A percentile compares a stretch with the other conserved stretches of the same genome.
Evolutionary conservation across 352 stramenopile genomes (phyloP).

Genomic region (Pythium chondricola): DNA sequence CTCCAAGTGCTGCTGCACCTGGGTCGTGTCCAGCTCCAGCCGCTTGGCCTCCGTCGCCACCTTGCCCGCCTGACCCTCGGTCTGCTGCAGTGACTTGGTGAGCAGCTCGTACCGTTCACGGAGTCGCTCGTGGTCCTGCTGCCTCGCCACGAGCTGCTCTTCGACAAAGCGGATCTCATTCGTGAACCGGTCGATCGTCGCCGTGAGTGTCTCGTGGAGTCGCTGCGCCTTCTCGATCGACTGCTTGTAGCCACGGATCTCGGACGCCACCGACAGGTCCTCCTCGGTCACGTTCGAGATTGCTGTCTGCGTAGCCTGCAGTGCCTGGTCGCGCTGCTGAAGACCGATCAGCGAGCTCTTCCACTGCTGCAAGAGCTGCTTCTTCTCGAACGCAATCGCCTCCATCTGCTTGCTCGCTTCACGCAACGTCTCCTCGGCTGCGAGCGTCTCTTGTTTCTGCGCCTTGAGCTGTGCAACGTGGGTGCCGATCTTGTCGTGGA

Average conservation of each 20-base stretch:
- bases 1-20: conserved; percentile 71
- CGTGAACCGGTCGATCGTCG: conserved; percentile 83
- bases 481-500: conserved; percentile 85
- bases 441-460: conserved; percentile 81
- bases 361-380: conserved; percentile 94
- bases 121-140: conserved; percentile 67
- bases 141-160: conserved; percentile 48
- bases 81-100: conserved; percentile 83
- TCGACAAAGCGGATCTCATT: conserved; percentile 68
- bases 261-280: conserved; percentile 70
- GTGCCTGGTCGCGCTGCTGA: conserved; percentile 87
- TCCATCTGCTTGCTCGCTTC: conserved; percentile 90
- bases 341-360: conserved; percentile 92
- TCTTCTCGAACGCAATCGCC: conserved; percentile 92
- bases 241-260: conserved; percentile 85
- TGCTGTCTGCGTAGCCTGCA: conserved; percentile 83
- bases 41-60: conserved; percentile 54
- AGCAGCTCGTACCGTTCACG: conserved; percentile 83
- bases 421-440: conserved; percentile 81
- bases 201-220: conserved; percentile 79
- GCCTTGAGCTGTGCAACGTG: conserved; percentile 75
- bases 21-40: conserved; percentile 61
- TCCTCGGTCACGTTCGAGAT: conserved; percentile 80
- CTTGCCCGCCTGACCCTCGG: conserved; percentile 73
- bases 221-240: conserved; percentile 80